These are phyloP conservation scores for Boletales sp. DNA, from an alignment of 768 basidiomycete species.

Conservation along the genomic window DNA sequence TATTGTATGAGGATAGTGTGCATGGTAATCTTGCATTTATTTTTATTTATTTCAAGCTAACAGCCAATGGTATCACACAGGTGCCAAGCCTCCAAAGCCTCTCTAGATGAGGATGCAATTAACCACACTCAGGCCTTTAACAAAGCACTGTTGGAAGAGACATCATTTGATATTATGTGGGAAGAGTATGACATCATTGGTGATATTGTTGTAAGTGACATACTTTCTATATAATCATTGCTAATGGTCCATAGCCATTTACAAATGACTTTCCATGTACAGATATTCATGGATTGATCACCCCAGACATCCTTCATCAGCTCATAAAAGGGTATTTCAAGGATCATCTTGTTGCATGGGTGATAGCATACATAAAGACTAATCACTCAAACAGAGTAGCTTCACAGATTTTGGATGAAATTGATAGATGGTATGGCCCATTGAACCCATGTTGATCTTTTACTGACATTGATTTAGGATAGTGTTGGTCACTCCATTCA, in stretches of 20 bases:
- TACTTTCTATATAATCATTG: background rate
- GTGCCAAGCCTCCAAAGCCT: too few relatives aligned
- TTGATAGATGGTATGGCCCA: constrained; percentile 23
- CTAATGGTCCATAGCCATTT: constrained; percentile 23
- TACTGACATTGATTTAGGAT: constrained; percentile 15
- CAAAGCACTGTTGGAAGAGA: too few relatives aligned
- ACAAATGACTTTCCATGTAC: constrained; percentile 30
- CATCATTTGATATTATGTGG: too few relatives aligned
- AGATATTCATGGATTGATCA: constrained; percentile 29
- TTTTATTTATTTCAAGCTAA: too few relatives aligned
- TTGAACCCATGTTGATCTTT: background rate
- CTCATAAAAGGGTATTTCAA: constrained; percentile 33
- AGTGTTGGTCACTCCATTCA: constrained; percentile 25
- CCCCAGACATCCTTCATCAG: constrained; percentile 30
- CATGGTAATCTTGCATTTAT: too few relatives aligned
- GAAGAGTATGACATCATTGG: too few relatives aligned
- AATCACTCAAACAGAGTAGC: constrained; percentile 10
- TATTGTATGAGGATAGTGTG: too few relatives aligned
- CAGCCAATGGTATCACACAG: too few relatives aligned
- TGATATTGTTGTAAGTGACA: constrained; percentile 5
- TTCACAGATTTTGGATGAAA: constrained; percentile 23
- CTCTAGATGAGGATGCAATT: too few relatives aligned
- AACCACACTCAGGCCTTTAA: too few relatives aligned
- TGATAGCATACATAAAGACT: constrained; percentile 19
- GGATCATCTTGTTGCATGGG: constrained; percentile 34